Percentiles rank a stretch among this genome's conserved stretches.
Evolutionary conservation across 805 yeast genomes (phyloP).

Genomic region (Candida namnaoensis): DNA sequence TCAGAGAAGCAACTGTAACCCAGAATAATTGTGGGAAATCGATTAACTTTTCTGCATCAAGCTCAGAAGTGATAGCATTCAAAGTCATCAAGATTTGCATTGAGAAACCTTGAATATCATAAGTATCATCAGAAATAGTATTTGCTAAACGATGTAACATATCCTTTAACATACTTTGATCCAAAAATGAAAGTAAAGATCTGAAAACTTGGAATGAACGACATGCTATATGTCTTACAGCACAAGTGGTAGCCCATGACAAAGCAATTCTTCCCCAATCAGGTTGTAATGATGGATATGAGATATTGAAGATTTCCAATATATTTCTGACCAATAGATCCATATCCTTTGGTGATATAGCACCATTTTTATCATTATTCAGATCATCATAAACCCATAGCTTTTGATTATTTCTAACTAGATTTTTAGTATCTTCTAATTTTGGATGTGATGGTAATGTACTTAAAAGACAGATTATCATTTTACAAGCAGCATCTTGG

Average conservation of each 20-base stretch:
- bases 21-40: conserved; percentile 92
- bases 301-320: conserved; percentile 43
- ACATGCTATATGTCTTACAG: conserved; percentile 95
- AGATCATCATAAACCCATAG: conserved; percentile 88
- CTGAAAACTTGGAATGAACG: conserved; percentile 92
- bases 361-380: conserved; percentile 66
- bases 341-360: conserved; percentile 82
- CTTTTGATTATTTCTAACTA: conserved; percentile 42
- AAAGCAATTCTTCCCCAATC: conserved; percentile 84
- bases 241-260: conserved; percentile 95
- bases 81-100: conserved; percentile 96
- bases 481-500: conserved; percentile 74
- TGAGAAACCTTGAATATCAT: conserved; percentile 92
- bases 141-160: conserved; percentile 90
- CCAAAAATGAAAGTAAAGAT: conserved; percentile 70
- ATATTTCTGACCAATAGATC: conserved; percentile 60
- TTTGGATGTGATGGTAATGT: conserved; percentile 44
- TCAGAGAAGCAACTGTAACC: conserved; percentile 88
- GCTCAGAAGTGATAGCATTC: conserved; percentile 84
- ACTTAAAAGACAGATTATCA: conserved; percentile 64
- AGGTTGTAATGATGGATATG: conserved; percentile 47
- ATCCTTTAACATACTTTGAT: conserved; percentile 83
- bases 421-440: conserved; percentile 46
- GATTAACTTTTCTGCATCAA: conserved; percentile 68
- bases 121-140: conserved; percentile 82